phyloP scores from a whole-genome alignment of 1,284 basidiomycete genomes.

The Cerioporus squamosus region DNA sequence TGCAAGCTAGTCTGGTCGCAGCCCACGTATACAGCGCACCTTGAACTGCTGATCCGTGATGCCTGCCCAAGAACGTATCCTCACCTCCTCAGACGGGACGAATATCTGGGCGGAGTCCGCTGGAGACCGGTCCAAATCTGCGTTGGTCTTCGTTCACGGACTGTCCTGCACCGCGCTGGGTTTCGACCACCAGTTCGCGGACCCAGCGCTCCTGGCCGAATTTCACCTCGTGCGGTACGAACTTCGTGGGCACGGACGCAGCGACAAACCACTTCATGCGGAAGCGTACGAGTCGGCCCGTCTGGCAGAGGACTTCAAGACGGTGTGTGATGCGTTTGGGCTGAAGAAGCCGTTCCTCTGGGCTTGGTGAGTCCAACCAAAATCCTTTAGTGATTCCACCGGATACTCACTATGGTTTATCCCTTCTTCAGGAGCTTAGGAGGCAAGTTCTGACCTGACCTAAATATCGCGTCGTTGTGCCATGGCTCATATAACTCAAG shows the following conservation, averaged over 20 bases:
- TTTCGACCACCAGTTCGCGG: slow-evolving; percentile 42
- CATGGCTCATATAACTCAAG: not conserved
- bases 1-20: no score
- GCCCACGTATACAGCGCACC: no score
- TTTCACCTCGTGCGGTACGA: slow-evolving; percentile 41
- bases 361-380: slow-evolving; percentile 38
- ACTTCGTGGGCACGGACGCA: slow-evolving; percentile 36
- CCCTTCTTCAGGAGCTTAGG: slow-evolving; percentile 6
- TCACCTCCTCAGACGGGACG: slow-evolving; percentile 30
- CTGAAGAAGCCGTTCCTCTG: slow-evolving; percentile 37
- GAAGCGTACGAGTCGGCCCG: slow-evolving; percentile 34
- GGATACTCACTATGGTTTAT: not conserved
- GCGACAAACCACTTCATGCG: slow-evolving; percentile 27
- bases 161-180: slow-evolving; percentile 36
- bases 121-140: slow-evolving; percentile 41
- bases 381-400: not conserved
- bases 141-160: slow-evolving; percentile 46
- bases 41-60: no score
- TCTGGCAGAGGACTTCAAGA: slow-evolving; percentile 41
- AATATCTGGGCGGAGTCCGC: slow-evolving; percentile 39
- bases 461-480: no score
- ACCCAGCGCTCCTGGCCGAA: slow-evolving; percentile 33
- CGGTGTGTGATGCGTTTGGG: slow-evolving; percentile 35
- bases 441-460: not conserved
- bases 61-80: not conserved